Percentiles rank a stretch among this genome's conserved stretches.
Conservation (phyloP, 371 early-diverging fungal genomes). For the Saksenaea vasiformis region DNA sequence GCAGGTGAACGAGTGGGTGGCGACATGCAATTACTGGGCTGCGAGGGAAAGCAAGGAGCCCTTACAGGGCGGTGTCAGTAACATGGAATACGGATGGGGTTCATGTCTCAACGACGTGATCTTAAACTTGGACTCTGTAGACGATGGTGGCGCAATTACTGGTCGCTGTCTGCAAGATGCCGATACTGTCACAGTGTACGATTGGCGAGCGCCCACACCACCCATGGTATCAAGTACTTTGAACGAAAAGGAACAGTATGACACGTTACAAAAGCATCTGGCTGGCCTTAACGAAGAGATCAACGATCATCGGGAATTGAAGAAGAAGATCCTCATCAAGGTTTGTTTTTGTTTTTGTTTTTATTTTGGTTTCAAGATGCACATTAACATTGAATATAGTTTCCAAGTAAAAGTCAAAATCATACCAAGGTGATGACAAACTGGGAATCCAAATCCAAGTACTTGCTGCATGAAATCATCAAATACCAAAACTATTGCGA, state of each 20-base stretch:
- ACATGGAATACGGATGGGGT: slow-evolving; percentile 93
- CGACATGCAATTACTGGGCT: slow-evolving; percentile 91
- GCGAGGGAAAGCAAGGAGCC: slow-evolving; percentile 88
- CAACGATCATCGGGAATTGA: slow-evolving; percentile 45
- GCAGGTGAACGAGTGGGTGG: slow-evolving; percentile 81
- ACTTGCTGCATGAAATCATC: slow-evolving; percentile 83
- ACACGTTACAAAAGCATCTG: slow-evolving; percentile 33
- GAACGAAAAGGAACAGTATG: slow-evolving; percentile 39
- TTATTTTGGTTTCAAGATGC: neutral
- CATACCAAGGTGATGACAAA: slow-evolving; percentile 75
- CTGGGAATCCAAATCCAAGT: slow-evolving; percentile 87
- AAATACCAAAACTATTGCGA: slow-evolving; percentile 88
- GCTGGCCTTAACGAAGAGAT: slow-evolving; percentile 37
- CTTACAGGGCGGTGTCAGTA: slow-evolving; percentile 79
- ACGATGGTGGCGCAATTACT: slow-evolving; percentile 2
- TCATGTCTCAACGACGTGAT: slow-evolving; percentile 51
- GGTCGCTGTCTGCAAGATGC: slow-evolving; percentile 5
- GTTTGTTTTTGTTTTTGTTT: slow-evolving; percentile 15
- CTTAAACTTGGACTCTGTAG: slow-evolving; percentile 30
- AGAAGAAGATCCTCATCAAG: slow-evolving; percentile 41
- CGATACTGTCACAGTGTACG: slow-evolving; percentile 32
- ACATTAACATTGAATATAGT: slow-evolving; percentile 16
- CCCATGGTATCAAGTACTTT: slow-evolving; percentile 39
- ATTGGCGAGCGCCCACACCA: slow-evolving; percentile 47
- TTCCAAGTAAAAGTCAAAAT: slow-evolving; percentile 57